These are phyloP conservation scores for Simplicillium aogashimaense DNA, from an alignment of 2,329 filamentous ascomycete genomes.

Conservation along the genomic window DNA sequence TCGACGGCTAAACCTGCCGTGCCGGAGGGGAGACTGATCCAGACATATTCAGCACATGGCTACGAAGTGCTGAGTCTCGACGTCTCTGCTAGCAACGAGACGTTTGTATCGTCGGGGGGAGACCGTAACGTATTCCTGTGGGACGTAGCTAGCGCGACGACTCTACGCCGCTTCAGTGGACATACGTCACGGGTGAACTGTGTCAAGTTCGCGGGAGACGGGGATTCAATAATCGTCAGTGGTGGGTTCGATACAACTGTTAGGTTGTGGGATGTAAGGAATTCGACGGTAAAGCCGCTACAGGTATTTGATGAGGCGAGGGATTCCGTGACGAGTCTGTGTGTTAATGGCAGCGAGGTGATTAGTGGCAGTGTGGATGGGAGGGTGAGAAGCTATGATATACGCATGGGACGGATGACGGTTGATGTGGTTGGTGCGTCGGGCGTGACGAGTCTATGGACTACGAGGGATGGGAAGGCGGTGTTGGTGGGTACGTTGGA, in stretches of 20 bases:
- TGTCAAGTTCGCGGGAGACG: slow-evolving; percentile 69
- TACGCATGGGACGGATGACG: slow-evolving; percentile 61
- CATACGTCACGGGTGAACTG: slow-evolving; percentile 69
- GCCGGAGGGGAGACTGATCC: slow-evolving; percentile 57
- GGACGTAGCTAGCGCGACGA: slow-evolving; percentile 79
- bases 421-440: slow-evolving; percentile 60
- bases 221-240: slow-evolving; percentile 61
- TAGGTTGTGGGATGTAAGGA: slow-evolving; percentile 62
- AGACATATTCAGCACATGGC: slow-evolving; percentile 81
- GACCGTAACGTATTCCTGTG: slow-evolving; percentile 88
- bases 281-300: slow-evolving; percentile 48
- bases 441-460: slow-evolving; percentile 61
- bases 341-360: slow-evolving; percentile 45
- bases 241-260: slow-evolving; percentile 69
- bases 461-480: slow-evolving; percentile 64
- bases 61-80: slow-evolving; percentile 82
- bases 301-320: slow-evolving; percentile 65
- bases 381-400: slow-evolving; percentile 69
- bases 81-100: slow-evolving; percentile 67
- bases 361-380: slow-evolving; percentile 77
- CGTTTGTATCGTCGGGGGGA: slow-evolving; percentile 79
- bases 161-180: slow-evolving; percentile 64
- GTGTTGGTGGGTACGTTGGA: slow-evolving; percentile 69
- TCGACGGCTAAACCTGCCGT: slow-evolving; percentile 16
- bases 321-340: slow-evolving; percentile 52